phyloP scores from a whole-genome alignment of 2,329 filamentous ascomycete genomes.

The Scorias spongiosa region DNA sequence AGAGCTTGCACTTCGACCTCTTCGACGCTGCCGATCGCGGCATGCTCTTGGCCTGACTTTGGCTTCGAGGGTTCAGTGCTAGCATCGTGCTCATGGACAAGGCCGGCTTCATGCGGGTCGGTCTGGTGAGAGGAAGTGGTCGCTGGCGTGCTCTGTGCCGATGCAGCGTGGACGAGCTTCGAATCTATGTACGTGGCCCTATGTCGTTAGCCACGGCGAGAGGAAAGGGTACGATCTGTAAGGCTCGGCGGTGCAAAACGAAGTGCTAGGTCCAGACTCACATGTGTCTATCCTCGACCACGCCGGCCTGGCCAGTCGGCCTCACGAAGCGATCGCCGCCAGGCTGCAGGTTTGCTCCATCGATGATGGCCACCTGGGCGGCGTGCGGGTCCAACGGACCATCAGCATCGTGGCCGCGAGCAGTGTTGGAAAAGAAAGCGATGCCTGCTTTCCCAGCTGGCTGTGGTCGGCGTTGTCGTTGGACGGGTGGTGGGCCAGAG shows the following conservation, averaged over 20 bases:
- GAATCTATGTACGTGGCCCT: slow-evolving; percentile 79
- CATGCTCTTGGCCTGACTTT: not conserved
- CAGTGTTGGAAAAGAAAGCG: slow-evolving; percentile 10
- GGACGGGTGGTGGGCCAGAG: slow-evolving; percentile 1
- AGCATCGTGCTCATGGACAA: no score
- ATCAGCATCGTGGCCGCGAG: not conserved
- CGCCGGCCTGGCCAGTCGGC: slow-evolving; percentile 49
- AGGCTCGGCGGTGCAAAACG: not conserved
- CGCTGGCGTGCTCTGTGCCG: not conserved
- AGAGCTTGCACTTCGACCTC: slow-evolving; percentile 1
- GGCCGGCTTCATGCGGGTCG: no score
- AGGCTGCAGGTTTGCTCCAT: not conserved
- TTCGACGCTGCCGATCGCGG: not conserved
- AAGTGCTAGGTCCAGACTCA: slow-evolving; percentile 34
- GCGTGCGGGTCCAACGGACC: not conserved
- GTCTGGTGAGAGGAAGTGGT: no score
- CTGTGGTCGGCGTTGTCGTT: not conserved
- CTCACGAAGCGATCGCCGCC: slow-evolving; percentile 41
- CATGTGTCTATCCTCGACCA: slow-evolving; percentile 59
- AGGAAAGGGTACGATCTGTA: not conserved
- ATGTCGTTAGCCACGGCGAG: slow-evolving; percentile 44
- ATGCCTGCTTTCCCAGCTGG: slow-evolving; percentile 13
- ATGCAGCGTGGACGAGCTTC: slow-evolving; percentile 25
- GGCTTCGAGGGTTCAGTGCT: not conserved
- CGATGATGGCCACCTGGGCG: not conserved